Conservation (phyloP, 129 eudicot genomes). For the Cynara cardunculus region DNA sequence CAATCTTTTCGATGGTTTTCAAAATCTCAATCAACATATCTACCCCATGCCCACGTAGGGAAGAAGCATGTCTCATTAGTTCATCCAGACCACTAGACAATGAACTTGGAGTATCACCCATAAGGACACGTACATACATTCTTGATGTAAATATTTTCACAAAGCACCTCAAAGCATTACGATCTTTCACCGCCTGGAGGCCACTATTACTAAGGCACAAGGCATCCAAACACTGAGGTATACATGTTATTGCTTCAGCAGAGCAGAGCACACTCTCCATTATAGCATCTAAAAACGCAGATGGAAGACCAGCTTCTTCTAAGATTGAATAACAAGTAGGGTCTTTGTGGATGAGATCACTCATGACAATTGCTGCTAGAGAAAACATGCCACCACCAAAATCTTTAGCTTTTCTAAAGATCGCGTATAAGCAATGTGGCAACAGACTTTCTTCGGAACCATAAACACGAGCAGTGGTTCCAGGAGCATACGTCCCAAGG, state of each 20-base stretch:
- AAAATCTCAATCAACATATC: constrained; percentile 90
- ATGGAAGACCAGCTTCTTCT: constrained; percentile 91
- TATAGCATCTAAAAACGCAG: constrained; percentile 95
- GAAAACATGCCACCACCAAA: constrained; percentile 99
- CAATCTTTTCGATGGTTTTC: constrained; percentile 61
- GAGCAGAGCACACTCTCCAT: constrained; percentile 94
- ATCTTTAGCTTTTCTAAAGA: constrained; percentile 81
- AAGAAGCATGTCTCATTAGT: constrained; percentile 90
- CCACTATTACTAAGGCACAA: constrained; percentile 86
- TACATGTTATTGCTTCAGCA: constrained; percentile 92
- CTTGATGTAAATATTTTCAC: constrained; percentile 89
- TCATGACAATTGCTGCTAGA: constrained; percentile 91
- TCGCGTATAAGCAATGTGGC: constrained; percentile 77
- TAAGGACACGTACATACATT: constrained; percentile 69
- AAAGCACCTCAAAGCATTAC: constrained; percentile 93
- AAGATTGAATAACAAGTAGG: constrained; percentile 85
- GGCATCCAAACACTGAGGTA: constrained; percentile 99
- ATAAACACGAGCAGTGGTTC: constrained; percentile 76
- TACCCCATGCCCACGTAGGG: constrained; percentile 86
- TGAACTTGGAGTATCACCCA: constrained; percentile 79
- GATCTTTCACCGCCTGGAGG: constrained; percentile 90
- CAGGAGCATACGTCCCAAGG: constrained; percentile 97
- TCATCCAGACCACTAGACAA: constrained; percentile 97
- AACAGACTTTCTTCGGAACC: constrained; percentile 93
- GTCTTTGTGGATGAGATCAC: constrained; percentile 97